Evolutionary conservation across 2,329 filamentous ascomycete species (phyloP).

Genomic region (Cladosporium sp.): DNA sequence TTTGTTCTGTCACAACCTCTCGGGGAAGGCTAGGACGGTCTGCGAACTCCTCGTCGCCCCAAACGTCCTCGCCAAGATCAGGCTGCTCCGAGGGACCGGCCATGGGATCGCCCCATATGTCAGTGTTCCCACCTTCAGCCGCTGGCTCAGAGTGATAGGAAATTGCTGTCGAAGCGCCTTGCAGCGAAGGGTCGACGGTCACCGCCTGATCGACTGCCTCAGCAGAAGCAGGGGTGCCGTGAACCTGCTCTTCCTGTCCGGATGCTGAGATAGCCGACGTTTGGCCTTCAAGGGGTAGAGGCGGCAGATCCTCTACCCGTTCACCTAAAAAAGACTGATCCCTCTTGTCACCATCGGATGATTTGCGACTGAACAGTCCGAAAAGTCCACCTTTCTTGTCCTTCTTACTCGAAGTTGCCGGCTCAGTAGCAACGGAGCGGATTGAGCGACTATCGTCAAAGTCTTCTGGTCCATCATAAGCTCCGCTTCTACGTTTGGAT

Average conservation of each 20-base stretch:
- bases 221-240: conserved; percentile 31
- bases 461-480: conserved; percentile 29
- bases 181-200: not conserved
- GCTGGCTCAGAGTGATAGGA: not conserved
- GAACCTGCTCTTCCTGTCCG: conserved; percentile 25
- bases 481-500: conserved; percentile 28
- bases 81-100: not conserved
- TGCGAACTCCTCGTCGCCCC: conserved; percentile 8
- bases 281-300: conserved; percentile 35
- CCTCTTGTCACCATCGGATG: conserved; percentile 26
- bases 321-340: conserved; percentile 61
- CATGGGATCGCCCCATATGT: conserved; percentile 11
- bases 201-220: conserved; percentile 20
- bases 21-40: conserved; percentile 1
- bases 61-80: conserved; percentile 2
- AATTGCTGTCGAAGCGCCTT: not conserved
- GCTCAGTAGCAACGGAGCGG: conserved; percentile 34
- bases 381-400: conserved; percentile 42
- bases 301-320: conserved; percentile 57
- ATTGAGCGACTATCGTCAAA: conserved; percentile 39
- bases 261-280: conserved; percentile 25
- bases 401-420: conserved; percentile 32
- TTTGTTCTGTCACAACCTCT: not conserved
- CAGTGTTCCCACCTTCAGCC: not conserved
- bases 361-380: conserved; percentile 44